phyloP scores from a whole-genome alignment of 139 green algal species.

The Coccomyxa sp. region DNA sequence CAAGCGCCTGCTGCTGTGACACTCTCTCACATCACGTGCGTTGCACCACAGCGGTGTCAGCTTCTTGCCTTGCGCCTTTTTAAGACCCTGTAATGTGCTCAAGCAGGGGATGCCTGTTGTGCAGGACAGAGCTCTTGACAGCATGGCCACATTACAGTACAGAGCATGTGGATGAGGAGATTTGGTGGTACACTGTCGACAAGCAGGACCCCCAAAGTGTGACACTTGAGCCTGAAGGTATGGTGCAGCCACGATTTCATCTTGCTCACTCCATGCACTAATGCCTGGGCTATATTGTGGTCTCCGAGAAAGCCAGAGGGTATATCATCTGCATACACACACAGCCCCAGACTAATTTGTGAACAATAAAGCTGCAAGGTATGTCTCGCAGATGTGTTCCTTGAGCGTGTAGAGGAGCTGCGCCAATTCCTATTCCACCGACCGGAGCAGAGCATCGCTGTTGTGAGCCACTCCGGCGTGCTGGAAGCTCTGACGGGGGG shows the following conservation, averaged over 20 bases:
- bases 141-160: background rate
- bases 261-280: no score
- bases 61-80: background rate
- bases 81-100: background rate
- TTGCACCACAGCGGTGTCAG: no score
- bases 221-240: background rate
- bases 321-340: no score
- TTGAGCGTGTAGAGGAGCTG: constrained; percentile 30
- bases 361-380: background rate
- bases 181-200: background rate
- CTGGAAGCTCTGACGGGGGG: constrained; percentile 41
- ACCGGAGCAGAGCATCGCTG: constrained; percentile 42
- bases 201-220: background rate
- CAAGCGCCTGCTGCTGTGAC: background rate
- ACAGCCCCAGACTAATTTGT: background rate
- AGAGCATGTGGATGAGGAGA: background rate
- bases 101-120: background rate
- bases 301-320: background rate
- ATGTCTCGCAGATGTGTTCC: constrained; percentile 33
- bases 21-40: background rate
- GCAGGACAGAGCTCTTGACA: background rate
- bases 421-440: constrained; percentile 32
- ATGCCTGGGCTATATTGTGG: background rate
- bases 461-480: constrained; percentile 56
- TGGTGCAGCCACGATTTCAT: background rate